Evolutionary conservation across 2,329 filamentous ascomycete species (phyloP).

Genomic region (Cercospora citrullina): DNA sequence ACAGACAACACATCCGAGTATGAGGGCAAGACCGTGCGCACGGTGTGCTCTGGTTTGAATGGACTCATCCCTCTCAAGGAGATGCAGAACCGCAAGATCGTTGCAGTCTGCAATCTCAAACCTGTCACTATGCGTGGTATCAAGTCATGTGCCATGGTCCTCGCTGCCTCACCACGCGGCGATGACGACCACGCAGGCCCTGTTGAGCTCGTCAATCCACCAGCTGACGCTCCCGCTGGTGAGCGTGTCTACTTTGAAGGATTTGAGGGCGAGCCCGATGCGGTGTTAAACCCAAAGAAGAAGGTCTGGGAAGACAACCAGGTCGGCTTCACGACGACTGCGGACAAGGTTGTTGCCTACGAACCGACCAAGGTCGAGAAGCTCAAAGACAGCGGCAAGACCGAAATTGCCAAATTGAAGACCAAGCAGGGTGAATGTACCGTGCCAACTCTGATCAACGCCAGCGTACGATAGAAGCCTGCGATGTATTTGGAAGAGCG

Average conservation of each 20-base stretch:
- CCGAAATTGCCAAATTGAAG: slow-evolving; percentile 62
- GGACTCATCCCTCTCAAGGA: slow-evolving; percentile 88
- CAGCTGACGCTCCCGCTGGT: slow-evolving; percentile 74
- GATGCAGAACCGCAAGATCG: slow-evolving; percentile 94
- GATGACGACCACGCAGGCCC: slow-evolving; percentile 83
- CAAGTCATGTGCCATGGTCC: slow-evolving; percentile 82
- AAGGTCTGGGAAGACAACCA: slow-evolving; percentile 98
- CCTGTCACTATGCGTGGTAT: slow-evolving; percentile 97
- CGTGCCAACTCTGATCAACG: slow-evolving; percentile 76
- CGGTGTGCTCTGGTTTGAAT: slow-evolving; percentile 95
- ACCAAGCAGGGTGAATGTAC: slow-evolving; percentile 81
- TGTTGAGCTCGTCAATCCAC: slow-evolving; percentile 87
- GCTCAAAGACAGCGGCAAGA: slow-evolving; percentile 63
- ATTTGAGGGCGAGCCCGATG: slow-evolving; percentile 90
- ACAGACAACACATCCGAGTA: slow-evolving; percentile 87
- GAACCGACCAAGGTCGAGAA: slow-evolving; percentile 76
- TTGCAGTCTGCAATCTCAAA: slow-evolving; percentile 97
- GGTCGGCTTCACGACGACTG: slow-evolving; percentile 91
- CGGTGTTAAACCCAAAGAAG: slow-evolving; percentile 96
- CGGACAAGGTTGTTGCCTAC: slow-evolving; percentile 78
- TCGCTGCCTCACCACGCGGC: slow-evolving; percentile 87
- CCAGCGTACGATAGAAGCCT: slow-evolving; percentile 70
- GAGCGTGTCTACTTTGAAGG: slow-evolving; percentile 92
- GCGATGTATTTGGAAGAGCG: not conserved
- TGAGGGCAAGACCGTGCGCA: slow-evolving; percentile 88